Evolutionary conservation across 1,284 basidiomycete species (phyloP).

Genomic region (Earliella scabrosa): DNA sequence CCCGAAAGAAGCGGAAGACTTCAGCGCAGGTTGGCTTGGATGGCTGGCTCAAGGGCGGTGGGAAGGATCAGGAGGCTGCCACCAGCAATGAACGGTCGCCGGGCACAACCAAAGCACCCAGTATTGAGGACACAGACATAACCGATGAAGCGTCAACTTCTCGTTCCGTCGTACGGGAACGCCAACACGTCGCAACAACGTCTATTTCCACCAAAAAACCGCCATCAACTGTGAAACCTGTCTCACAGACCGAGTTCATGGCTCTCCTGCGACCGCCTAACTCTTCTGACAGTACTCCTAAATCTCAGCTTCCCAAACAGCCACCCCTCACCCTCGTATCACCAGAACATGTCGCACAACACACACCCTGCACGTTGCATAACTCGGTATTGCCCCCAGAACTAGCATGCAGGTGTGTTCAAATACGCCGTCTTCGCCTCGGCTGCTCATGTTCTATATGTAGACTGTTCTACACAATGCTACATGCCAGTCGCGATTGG

Average conservation of each 20-base stretch:
- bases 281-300: slow-evolving; percentile 35
- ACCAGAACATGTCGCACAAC: slow-evolving; percentile 64
- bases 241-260: slow-evolving; percentile 41
- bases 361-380: slow-evolving; percentile 81
- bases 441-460: neutral
- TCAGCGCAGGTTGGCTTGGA: slow-evolving; percentile 47
- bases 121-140: too few relatives aligned
- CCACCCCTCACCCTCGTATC: slow-evolving; percentile 60
- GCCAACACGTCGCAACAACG: too few relatives aligned
- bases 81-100: neutral
- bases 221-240: slow-evolving; percentile 34
- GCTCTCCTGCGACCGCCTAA: slow-evolving; percentile 57
- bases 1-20: slow-evolving; percentile 44
- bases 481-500: slow-evolving; percentile 60
- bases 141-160: too few relatives aligned
- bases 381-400: slow-evolving; percentile 69
- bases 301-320: slow-evolving; percentile 35
- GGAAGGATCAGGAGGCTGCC: neutral
- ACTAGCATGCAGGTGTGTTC: slow-evolving; percentile 55
- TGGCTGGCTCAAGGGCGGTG: slow-evolving; percentile 50
- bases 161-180: too few relatives aligned
- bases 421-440: neutral
- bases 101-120: too few relatives aligned
- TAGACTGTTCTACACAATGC: slow-evolving; percentile 10
- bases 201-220: slow-evolving; percentile 26